phyloP scores from a whole-genome alignment of 306 rosid species.

The Trichosanthes cucumerina region DNA sequence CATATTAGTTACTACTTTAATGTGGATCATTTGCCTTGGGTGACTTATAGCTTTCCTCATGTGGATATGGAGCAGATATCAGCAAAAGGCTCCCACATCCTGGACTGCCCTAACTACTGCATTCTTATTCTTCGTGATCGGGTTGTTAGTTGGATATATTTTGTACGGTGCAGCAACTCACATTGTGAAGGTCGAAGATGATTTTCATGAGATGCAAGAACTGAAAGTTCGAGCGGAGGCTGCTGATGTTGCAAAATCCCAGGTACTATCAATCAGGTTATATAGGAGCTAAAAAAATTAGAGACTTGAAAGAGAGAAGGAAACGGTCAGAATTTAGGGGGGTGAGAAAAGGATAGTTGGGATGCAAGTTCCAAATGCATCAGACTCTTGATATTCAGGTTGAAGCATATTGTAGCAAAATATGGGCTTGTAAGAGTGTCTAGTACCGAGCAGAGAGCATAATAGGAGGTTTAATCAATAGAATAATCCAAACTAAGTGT shows the following conservation, averaged over 20 bases:
- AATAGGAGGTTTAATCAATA: not conserved
- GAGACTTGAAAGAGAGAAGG: not conserved
- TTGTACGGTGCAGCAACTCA: slow-evolving; percentile 87
- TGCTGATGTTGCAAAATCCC: slow-evolving; percentile 93
- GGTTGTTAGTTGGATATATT: slow-evolving; percentile 73
- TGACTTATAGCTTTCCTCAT: not conserved
- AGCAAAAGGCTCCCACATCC: slow-evolving; percentile 71
- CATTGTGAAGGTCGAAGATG: slow-evolving; percentile 92
- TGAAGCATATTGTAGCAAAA: not conserved
- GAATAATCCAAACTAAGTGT: not conserved
- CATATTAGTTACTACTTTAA: not conserved
- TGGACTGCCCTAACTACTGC: slow-evolving; percentile 65
- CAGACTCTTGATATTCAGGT: not conserved
- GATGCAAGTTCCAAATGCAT: not conserved
- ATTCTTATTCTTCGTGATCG: slow-evolving; percentile 64
- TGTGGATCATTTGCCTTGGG: not conserved
- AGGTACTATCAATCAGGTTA: slow-evolving; percentile 34
- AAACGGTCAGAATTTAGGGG: not conserved
- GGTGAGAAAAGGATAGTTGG: not conserved
- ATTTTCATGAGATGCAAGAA: slow-evolving; percentile 61
- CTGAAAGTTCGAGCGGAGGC: slow-evolving; percentile 83
- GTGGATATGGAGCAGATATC: slow-evolving; percentile 59
- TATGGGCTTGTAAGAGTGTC: not conserved
- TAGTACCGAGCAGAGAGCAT: not conserved
- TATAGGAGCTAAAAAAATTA: not conserved